A percentile compares a stretch with the other conserved stretches of the same genome.
phyloP scores from a whole-genome alignment of 2,329 filamentous ascomycete species.

The Coniochaeta hoffmannii region DNA sequence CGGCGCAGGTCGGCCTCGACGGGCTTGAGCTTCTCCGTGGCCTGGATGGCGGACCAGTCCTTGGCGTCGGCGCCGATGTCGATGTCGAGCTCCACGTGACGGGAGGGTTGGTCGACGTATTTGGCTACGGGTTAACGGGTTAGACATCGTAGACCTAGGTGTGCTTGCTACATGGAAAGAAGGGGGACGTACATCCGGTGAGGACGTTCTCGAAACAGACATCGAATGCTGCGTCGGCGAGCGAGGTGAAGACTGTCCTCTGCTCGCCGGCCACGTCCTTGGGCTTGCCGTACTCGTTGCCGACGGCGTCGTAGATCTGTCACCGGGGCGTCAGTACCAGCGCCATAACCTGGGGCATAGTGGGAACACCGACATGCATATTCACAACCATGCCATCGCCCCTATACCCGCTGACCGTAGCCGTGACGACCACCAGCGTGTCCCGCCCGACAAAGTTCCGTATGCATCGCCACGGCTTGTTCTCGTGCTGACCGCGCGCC shows the following conservation, averaged over 20 bases:
- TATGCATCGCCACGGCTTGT: conserved; percentile 77
- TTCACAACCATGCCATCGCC: conserved; percentile 92
- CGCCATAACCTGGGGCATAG: conserved; percentile 5
- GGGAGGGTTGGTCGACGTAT: conserved; percentile 42
- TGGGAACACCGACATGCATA: conserved; percentile 64
- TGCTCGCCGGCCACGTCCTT: conserved; percentile 89
- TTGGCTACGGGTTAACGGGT: conserved; percentile 10
- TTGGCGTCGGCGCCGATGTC: conserved; percentile 96
- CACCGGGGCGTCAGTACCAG: conserved; percentile 2
- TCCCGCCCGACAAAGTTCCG: conserved; percentile 91
- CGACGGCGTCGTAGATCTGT: conserved; percentile 89
- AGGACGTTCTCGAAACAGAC: conserved; percentile 91
- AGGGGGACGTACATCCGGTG: conserved; percentile 53
- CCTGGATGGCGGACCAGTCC: conserved; percentile 96
- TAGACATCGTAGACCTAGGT: neutral
- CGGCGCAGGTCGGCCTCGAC: conserved; percentile 90
- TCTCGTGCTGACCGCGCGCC: conserved; percentile 55
- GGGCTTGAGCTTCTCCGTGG: conserved; percentile 94
- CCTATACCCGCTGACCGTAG: conserved; percentile 74
- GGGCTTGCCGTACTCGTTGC: conserved; percentile 90
- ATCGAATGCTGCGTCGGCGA: conserved; percentile 87
- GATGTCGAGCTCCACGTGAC: conserved; percentile 84
- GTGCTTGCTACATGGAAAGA: neutral
- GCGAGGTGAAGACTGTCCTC: conserved; percentile 88
- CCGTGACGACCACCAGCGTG: conserved; percentile 91